A percentile compares a stretch with the other conserved stretches of the same genome.
Evolutionary conservation across 2,329 filamentous ascomycete genomes (phyloP).

Genomic region (Epichloe sylvatica): DNA sequence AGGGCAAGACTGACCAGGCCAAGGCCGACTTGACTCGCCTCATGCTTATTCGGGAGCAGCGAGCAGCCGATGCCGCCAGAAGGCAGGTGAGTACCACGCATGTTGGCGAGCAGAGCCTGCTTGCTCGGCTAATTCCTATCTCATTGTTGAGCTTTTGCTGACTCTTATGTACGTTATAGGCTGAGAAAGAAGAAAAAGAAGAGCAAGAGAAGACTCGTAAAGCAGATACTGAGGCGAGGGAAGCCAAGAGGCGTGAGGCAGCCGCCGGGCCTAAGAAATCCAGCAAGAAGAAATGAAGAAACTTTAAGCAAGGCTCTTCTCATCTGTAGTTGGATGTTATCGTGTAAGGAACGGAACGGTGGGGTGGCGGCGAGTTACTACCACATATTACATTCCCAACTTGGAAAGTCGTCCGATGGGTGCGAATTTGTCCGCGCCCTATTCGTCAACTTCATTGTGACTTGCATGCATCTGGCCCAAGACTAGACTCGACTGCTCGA

Average conservation of each 20-base stretch:
- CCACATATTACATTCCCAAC: not conserved
- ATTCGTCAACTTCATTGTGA: too few relatives aligned
- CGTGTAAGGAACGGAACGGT: not conserved
- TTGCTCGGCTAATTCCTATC: not conserved
- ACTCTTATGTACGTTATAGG: constrained; percentile 23
- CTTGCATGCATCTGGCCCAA: too few relatives aligned
- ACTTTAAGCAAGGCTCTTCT: not conserved
- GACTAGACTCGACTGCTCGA: too few relatives aligned
- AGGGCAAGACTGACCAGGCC: constrained; percentile 94
- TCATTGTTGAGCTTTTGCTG: constrained; percentile 7
- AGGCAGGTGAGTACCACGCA: constrained; percentile 47
- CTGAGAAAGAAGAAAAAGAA: constrained; percentile 44
- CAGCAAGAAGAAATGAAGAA: constrained; percentile 30
- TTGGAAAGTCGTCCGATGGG: not conserved
- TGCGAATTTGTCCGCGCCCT: not conserved
- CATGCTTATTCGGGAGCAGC: constrained; percentile 67
- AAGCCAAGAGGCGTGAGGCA: constrained; percentile 41
- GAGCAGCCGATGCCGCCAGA: constrained; percentile 68
- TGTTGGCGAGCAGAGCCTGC: not conserved
- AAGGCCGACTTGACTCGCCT: constrained; percentile 77
- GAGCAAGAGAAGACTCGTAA: constrained; percentile 34
- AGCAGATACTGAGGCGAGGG: constrained; percentile 38
- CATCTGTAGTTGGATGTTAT: not conserved
- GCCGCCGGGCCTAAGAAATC: constrained; percentile 36
- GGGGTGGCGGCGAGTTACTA: not conserved